Base-by-base conservation (phyloP, 129 eudicot species). In the Glebionis coronaria region DNA sequence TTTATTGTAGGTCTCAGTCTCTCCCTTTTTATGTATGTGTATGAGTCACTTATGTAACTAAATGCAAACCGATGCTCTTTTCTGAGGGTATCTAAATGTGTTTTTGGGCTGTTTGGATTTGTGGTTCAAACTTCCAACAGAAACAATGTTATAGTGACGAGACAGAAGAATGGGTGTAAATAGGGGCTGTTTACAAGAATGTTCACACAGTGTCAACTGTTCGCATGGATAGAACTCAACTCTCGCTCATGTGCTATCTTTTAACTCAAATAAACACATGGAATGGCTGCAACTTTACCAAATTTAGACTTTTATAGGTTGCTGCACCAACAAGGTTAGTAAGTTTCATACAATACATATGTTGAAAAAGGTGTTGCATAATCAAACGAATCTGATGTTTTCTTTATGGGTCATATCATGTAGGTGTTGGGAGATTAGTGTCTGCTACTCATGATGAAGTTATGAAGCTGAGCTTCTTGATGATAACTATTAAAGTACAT, bases 91-190 rank as follows among this genome's bases (percentile, higher is more conserved):
- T 5, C 5, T 29, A 5, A 7, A 29, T 29, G 38, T 29, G 7
- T 29, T 29, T 4, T 29, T 5, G 38, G 38, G 1, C 5, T 0
- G 38, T 29, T 29, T 29, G 6, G 99, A 92, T 67, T 88, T 81
- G 59, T 85, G 99, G 15, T 93, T 93, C 65, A 88, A 86, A 72
- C 61, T 65, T 67, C 97, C 89, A 79, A 97, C 89, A 53, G 97
- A 87, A 63, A 93, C 78, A 82, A 84, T 93, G 85, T 65, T 93
- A 84, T 42, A 88, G 98, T 56, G 95, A 93, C 63, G 98, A 93
- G 56, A 84, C 80, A 9, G 97, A 93, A 40, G 96, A 88, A 55
- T 93, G 97, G 98, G 89, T 93, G 98, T 93, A 88, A 66, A 85
- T 82, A 63, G 98, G 96, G 10, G 96, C 96, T 44, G 91, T 86